These are phyloP conservation scores for Solanum paucissectum DNA, from an alignment of 257 asterid genomes.

Conservation along the genomic window DNA sequence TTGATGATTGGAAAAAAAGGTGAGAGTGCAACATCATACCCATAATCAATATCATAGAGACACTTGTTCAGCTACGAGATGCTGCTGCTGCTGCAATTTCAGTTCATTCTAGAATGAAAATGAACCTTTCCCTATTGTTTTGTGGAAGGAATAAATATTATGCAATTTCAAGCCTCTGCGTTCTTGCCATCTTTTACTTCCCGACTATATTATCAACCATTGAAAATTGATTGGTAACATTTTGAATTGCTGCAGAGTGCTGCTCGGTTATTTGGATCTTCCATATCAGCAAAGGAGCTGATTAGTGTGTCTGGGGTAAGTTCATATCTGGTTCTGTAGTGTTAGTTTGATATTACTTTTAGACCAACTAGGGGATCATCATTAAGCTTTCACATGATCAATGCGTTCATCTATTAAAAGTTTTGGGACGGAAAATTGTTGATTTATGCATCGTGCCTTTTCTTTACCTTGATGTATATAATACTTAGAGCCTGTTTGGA, in stretches of 20 bases:
- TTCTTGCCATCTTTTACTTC: background rate
- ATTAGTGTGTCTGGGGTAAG: constrained; percentile 95
- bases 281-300: constrained; percentile 66
- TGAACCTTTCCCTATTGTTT: background rate
- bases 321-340: background rate
- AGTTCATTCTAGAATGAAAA: background rate
- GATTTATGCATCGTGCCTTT: background rate
- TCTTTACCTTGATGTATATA: background rate
- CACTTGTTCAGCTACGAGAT: background rate
- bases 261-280: constrained; percentile 93
- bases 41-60: background rate
- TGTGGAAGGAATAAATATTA: background rate
- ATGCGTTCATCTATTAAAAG: background rate
- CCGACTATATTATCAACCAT: background rate
- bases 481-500: background rate
- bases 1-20: background rate
- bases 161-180: background rate
- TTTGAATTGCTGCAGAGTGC: constrained; percentile 59
- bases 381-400: background rate
- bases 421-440: background rate
- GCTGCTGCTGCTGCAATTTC: background rate
- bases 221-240: background rate
- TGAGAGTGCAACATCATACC: background rate
- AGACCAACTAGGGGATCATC: background rate
- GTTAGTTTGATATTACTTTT: background rate